phyloP scores from a whole-genome alignment of 306 rosid genomes.

The Quercus parvula region DNA sequence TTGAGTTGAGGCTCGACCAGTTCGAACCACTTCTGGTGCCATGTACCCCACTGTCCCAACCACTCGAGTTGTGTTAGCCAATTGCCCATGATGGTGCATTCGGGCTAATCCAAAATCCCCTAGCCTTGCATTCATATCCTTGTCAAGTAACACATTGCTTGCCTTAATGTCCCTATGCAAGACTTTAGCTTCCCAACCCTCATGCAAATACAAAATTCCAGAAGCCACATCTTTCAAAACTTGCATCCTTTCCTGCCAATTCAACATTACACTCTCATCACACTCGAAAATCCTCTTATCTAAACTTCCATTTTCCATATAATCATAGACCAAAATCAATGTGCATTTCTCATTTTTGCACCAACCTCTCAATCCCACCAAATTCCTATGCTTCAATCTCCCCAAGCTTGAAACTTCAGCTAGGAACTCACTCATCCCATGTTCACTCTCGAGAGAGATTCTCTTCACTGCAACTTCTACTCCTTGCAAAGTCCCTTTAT shows the following conservation, averaged over 20 bases:
- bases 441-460: conserved; percentile 37
- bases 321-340: conserved; percentile 62
- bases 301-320: conserved; percentile 62
- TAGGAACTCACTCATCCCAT: conserved; percentile 63
- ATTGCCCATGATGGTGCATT: conserved; percentile 45
- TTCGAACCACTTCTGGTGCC: conserved; percentile 56
- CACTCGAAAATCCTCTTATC: conserved; percentile 59
- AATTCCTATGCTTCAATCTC: conserved; percentile 61
- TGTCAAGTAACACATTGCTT: conserved; percentile 62
- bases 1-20: conserved; percentile 38
- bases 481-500: conserved; percentile 54
- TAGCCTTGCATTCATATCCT: conserved; percentile 58
- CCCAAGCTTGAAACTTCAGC: conserved; percentile 72
- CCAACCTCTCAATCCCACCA: conserved; percentile 72
- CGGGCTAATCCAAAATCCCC: conserved; percentile 66
- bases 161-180: conserved; percentile 69
- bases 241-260: conserved; percentile 51
- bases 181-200: conserved; percentile 70
- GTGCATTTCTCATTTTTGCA: conserved; percentile 53
- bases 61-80: conserved; percentile 44
- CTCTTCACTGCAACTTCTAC: conserved; percentile 58
- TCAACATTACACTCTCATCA: conserved; percentile 30
- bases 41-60: conserved; percentile 64
- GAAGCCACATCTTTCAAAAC: conserved; percentile 54
- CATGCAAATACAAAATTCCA: conserved; percentile 60